Percentiles rank a stretch among this genome's conserved stretches.
These are phyloP conservation scores for Metarhizium album DNA, from an alignment of 2,329 filamentous ascomycete genomes.

Conservation along the genomic window DNA sequence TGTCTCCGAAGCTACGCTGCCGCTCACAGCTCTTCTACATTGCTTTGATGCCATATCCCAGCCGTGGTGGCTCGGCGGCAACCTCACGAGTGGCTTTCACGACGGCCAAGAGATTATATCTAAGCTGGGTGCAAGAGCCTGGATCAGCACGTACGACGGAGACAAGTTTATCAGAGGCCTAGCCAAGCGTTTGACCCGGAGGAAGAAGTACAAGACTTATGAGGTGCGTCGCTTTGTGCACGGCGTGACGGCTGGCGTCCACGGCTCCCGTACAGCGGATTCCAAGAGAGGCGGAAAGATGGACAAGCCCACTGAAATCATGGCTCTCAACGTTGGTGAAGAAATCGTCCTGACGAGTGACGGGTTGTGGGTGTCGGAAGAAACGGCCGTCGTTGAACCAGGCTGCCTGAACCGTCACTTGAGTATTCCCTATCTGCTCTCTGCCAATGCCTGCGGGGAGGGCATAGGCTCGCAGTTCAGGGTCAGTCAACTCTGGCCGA, in stretches of 20 bases:
- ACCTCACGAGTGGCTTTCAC: constrained; percentile 44
- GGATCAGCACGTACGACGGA: constrained; percentile 37
- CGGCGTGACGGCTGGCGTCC: neutral
- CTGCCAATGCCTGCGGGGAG: neutral
- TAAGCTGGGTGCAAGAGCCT: constrained; percentile 7
- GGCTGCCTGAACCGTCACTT: neutral
- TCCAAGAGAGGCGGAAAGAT: constrained; percentile 9
- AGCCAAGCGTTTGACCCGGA: constrained; percentile 38
- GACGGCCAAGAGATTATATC: constrained; percentile 37
- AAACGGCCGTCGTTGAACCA: neutral
- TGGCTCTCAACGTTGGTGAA: constrained; percentile 31
- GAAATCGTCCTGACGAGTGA: constrained; percentile 31
- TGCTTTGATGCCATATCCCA: constrained; percentile 49
- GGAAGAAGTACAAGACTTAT: constrained; percentile 29
- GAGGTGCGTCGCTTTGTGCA: constrained; percentile 31
- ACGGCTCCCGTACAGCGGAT: neutral
- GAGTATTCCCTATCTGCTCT: constrained; percentile 4
- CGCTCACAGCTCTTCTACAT: constrained; percentile 53
- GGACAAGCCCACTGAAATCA: constrained; percentile 24
- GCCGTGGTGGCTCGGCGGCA: constrained; percentile 51
- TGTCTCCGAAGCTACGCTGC: constrained; percentile 43
- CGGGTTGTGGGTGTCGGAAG: constrained; percentile 20
- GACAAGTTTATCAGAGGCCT: constrained; percentile 40
- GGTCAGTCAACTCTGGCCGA: neutral
- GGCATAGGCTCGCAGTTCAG: neutral